Evolutionary conservation across 2,329 filamentous ascomycete genomes (phyloP).

Genomic region (Monascus ruber): DNA sequence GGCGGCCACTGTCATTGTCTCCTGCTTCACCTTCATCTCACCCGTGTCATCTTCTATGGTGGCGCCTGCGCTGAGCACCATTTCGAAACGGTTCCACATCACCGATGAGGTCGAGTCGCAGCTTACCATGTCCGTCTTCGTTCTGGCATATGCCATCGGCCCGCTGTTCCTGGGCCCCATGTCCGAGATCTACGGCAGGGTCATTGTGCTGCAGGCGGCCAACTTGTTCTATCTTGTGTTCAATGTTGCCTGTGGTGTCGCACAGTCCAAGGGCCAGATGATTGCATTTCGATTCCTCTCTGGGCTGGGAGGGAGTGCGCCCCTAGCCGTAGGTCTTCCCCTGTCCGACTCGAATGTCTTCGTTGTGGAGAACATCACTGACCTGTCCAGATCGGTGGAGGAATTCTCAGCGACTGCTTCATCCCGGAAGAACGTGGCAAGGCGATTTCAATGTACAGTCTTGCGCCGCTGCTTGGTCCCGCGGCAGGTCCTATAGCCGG

Average conservation of each 20-base stretch:
- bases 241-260: conserved; percentile 49
- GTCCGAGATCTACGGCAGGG: conserved; percentile 46
- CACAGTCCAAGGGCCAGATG: conserved; percentile 41
- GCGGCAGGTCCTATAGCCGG: conserved; percentile 55
- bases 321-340: conserved; percentile 33
- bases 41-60: conserved; percentile 54
- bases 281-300: conserved; percentile 48
- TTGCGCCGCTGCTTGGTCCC: conserved; percentile 54
- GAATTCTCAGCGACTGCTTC: conserved; percentile 48
- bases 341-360: neutral
- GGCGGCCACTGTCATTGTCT: conserved; percentile 44
- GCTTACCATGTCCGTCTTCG: conserved; percentile 44
- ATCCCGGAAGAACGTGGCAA: conserved; percentile 50
- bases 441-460: conserved; percentile 51
- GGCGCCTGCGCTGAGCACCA: conserved; percentile 39
- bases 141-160: conserved; percentile 44
- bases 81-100: conserved; percentile 46
- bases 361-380: neutral
- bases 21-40: conserved; percentile 50
- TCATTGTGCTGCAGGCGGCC: conserved; percentile 42
- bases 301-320: conserved; percentile 48
- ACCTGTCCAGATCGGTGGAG: conserved; percentile 32
- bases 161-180: conserved; percentile 42
- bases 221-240: conserved; percentile 48
- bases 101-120: conserved; percentile 32